Evolutionary conservation across 23 red algal species (phyloP), one percentile per base, ranked within the genome.

Genomic region (Gracilaria gracilis): DNA sequence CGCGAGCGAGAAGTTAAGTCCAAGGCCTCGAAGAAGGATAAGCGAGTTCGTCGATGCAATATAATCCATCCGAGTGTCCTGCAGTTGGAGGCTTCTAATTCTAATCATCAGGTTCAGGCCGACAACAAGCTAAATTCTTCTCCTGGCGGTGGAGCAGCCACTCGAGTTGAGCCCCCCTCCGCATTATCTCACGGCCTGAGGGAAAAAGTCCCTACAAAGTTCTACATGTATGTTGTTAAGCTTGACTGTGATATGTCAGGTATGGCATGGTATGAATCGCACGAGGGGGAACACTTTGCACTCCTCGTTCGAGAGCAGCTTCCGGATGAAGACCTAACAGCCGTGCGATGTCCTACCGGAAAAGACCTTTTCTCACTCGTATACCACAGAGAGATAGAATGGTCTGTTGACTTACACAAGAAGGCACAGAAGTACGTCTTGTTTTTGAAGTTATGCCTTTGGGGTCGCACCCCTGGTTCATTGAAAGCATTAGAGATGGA

Each of bases 11-110:
- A 61, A 12, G 49, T 80, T 39, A 16, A 66, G 31, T 66, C 87
- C n/a, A 90, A 90, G 42, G 48, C 55, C 8, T 79, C 87, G 24
- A 90, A 90, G n/a, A 90, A 80, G 32, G 36, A 90, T 46, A 90
- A 75, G 24, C 54, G 87, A 21, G 76, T 90, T 47, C 73, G 87
- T 21, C 33, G 71, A 32, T 90, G 87, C 37, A 53, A 75, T 36
- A 81, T 90, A 36, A 13, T 57, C 40, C 87, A 90, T 51, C 87
- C 87, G 24, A 21, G 34, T 31, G 87, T 62, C 21, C n/a, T 77
- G 72, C 72, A 77, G 20, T 34, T 90, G 8, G 54, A 90, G 64
- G 19, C 28, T 49, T 66, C 87, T 27, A 54, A 64, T 2, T n/a
- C 50, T 28, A 36, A 15, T 4, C n/a, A 50, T 1, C 40, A 50